Evolutionary conservation across 345 rosid genomes (phyloP), one percentile per base, ranked within the genome.

Genomic region (Corchorus olitorius): DNA sequence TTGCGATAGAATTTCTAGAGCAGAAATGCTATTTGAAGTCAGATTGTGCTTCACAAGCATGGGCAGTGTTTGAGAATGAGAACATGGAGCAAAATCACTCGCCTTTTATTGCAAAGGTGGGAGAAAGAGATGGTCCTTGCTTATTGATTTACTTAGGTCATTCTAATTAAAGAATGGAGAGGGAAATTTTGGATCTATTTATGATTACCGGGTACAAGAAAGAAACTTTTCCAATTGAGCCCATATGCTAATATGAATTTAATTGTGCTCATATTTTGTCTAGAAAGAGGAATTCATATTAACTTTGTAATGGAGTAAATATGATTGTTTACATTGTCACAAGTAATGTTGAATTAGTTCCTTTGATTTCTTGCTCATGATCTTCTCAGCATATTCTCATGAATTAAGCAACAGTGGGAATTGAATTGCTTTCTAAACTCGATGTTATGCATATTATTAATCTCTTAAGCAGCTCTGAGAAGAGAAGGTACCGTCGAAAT

Each of bases 401-500:
- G 34, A 54, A n/a, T 12, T 1, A 34, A 50, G 15, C 46, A 34
- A 0, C 61, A 37, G n/a, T 53, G 43, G 9, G 52, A 62, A 41
- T 54, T 17, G 16, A 55, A 14, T 58, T 55, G 52, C n/a, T 8
- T 72, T 41, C 46, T 55, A 12, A 75, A 54, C 58, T 4, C 41
- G 60, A 17, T 16, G 4, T 48, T 33, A 43, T 46, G 58, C 60
- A 35, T 53, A 13, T 15, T 27, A 27, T 55, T 55, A 16, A n/a
- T 9, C 52, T 58, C 33, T 68, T 43, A 8, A 58, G 72, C 53
- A 65, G 48, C 62, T n/a, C 4, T 13, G 53, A 34, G 48, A 65
- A 11, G 53, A 34, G 48, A 65, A 11, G 20, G 48, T 69, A 6
- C 53, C 63, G 65, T 4, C 71, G 77, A 71, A 61, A 52, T 33